Percentiles rank a stretch among this genome's conserved stretches.
These are phyloP conservation scores for Exophiala xenobiotica DNA, from an alignment of 2,329 filamentous ascomycete genomes.

Conservation along the genomic window DNA sequence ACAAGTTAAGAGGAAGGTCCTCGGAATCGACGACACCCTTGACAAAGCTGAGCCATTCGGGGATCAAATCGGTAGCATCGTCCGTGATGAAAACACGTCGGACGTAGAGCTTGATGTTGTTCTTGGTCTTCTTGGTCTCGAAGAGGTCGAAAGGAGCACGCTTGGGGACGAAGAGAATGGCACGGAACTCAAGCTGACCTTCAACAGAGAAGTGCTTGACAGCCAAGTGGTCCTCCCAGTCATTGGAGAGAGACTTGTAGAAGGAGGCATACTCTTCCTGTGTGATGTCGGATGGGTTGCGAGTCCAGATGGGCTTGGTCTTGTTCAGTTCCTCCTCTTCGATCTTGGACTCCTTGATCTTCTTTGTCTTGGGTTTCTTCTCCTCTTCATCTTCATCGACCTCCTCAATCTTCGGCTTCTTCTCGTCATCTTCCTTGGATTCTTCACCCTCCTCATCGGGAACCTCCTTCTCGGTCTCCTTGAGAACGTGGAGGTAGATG, in stretches of 20 bases:
- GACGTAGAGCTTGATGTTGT: constrained; percentile 99
- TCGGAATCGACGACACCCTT: constrained; percentile 99
- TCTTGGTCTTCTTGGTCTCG: constrained; percentile 99
- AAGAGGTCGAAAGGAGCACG: constrained; percentile 99
- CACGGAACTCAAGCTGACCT: constrained; percentile 99
- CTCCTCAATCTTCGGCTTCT: constrained; percentile 95
- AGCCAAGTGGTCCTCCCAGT: constrained; percentile 98
- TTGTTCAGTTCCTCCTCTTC: constrained; percentile 99
- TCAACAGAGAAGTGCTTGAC: constrained; percentile 99
- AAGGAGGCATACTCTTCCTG: constrained; percentile 97
- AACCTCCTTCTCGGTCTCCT: constrained; percentile 99
- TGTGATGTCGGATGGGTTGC: constrained; percentile 92
- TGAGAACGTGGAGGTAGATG: constrained; percentile 99
- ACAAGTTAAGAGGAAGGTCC: constrained; percentile 98
- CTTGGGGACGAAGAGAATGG: constrained; percentile 99
- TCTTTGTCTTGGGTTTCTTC: constrained; percentile 98
- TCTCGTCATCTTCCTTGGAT: constrained; percentile 71
- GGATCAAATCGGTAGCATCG: constrained; percentile 97
- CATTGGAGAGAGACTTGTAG: constrained; percentile 99
- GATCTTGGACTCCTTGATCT: constrained; percentile 96
- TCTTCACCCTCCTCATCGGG: constrained; percentile 90
- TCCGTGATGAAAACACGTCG: constrained; percentile 99
- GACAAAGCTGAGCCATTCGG: constrained; percentile 98
- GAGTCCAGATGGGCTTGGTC: constrained; percentile 99
- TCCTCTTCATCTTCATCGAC: constrained; percentile 83